Evolutionary conservation across 140 eudicot genomes (phyloP).

Genomic region (Anethum foeniculum): DNA sequence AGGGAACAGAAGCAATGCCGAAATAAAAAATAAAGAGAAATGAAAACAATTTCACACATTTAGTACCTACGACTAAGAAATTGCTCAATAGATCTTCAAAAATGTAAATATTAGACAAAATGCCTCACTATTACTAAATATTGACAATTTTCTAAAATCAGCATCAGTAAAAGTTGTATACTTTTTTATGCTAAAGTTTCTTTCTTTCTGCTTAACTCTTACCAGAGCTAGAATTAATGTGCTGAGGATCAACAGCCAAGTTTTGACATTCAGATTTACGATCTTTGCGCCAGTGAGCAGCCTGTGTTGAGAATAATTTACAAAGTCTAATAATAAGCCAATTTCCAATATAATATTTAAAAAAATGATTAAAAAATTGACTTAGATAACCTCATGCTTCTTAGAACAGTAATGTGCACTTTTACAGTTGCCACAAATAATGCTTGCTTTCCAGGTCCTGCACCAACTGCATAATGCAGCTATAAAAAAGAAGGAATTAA

Average conservation of each 20-base stretch:
- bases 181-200: conserved; percentile 27
- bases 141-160: neutral
- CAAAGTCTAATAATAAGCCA: neutral
- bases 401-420: conserved; percentile 67
- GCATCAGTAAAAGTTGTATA: neutral
- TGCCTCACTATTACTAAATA: neutral
- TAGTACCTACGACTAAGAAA: neutral
- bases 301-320: conserved; percentile 25
- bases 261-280: conserved; percentile 50
- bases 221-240: conserved; percentile 29
- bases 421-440: conserved; percentile 63
- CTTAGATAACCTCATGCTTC: conserved; percentile 61
- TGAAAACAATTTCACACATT: neutral
- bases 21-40: neutral
- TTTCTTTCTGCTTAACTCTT: conserved; percentile 21
- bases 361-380: neutral
- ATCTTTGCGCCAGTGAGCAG: conserved; percentile 52
- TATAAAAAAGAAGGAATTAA: conserved; percentile 21
- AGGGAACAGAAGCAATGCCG: neutral
- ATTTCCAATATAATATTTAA: neutral
- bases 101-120: neutral
- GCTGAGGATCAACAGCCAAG: conserved; percentile 22
- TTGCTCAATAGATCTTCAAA: neutral
- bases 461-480: conserved; percentile 88
- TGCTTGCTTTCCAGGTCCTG: conserved; percentile 90